Evolutionary conservation across 768 basidiomycete genomes (phyloP), one percentile per base, ranked within the genome.

Genomic region (Agaricus subrufescens): DNA sequence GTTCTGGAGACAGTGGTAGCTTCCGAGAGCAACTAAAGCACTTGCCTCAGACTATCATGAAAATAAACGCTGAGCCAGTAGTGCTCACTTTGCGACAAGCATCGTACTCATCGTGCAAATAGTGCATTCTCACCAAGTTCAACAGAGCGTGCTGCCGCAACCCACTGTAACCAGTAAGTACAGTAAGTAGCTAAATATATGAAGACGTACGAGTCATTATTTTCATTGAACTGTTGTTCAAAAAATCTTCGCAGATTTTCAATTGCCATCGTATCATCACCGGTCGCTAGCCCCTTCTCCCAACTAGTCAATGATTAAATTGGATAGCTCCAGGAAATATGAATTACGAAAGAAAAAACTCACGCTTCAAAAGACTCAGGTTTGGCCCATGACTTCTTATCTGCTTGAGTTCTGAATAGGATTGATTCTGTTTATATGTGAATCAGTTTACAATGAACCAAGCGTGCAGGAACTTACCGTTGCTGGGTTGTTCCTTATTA

Each of bases 211-310:
- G 89, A 93, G 67, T 93, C 90, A 60, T 83, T 85, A 34, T 75
- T 79, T 54, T 87, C 84, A 59, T 91, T 86, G 63, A 94, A 94
- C 63, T 83, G 86, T 58, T 93, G 91, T 65, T 93, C 91, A 61
- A 93, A 94, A 67, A 89, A 94, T 51, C 81, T 73, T 34, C 90
- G 80, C 39, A 94, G 69, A 61, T 83, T 86, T 60, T 91, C 89
- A 2, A 81, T 76, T 0, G 89, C 89, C 8, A 79, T 61, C 45
- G 82, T 82, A 59, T 85, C 84, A 67, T 93, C 90, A 0, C 87
- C 88, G 4, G 80, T 78, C 11, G 78, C 74, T n/a, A 78, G 65
- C 6, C 79, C 82, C 54, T 80, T 80, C 64, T 90, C 83, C 79
- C 82, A 92, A 4, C 91, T 93, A 60, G 15, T 27, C 38, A 42